Evolutionary conservation across 306 rosid species (phyloP), one percentile per base, ranked within the genome.

Genomic region (Purshia tridentata): DNA sequence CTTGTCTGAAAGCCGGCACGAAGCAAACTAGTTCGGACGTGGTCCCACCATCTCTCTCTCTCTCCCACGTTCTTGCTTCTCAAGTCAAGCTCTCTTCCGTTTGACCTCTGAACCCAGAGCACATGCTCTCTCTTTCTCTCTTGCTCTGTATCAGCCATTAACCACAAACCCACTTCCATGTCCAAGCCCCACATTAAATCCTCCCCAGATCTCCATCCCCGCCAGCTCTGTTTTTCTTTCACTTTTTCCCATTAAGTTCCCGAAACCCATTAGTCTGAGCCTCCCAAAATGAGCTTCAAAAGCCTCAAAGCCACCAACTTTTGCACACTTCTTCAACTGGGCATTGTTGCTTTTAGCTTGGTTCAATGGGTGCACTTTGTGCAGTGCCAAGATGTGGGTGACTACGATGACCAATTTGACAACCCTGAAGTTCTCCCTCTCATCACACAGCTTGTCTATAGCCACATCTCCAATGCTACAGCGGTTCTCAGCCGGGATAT

Each of bases 361-460:
- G 67, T 78, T 10, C 22, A 40, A 64, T 80, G 70, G 76, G 65
- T 81, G 12, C 50, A 64, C 52, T 79, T 69, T 29, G 75, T 72
- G 16, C 67, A 60, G 9, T 82, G 92, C 80, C 99, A 94, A 74
- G 79, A 80, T 44, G 72, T 81, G 58, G 69, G 63, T 76, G 98
- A 80, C 59, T 77, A 77, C 68, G 76, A 62, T 57, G 74, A 81
- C 66, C 89, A 82, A 20, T 59, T 88, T 47, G 80, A 83, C 66
- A 88, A 84, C 81, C 91, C 97, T 22, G 84, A 86, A 29, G 84
- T 89, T 55, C 89, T 83, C 81, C 95, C 91, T 44, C 83, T 91
- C 10, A 49, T 89, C 49, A 88, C 95, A 12, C 87, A 84, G 77
- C 74, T 85, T 57, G 89, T 85, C 12, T 89, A 94, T 65, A 11